These are phyloP conservation scores for Boletales sp. DNA, from an alignment of 768 basidiomycete species.

Conservation along the genomic window DNA sequence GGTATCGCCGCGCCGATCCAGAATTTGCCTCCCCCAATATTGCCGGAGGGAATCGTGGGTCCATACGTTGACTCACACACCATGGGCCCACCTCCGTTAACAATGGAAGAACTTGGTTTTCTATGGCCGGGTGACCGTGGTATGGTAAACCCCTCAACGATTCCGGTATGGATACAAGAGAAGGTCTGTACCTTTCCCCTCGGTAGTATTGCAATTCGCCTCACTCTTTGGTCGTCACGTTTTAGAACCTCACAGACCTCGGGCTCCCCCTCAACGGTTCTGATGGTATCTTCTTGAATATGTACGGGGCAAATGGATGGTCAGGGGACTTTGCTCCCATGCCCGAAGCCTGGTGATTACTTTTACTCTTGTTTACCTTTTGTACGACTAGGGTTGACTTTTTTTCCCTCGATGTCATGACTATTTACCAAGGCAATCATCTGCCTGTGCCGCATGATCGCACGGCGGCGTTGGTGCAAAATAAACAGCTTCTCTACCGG, in stretches of 20 bases:
- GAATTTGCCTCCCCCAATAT: constrained; percentile 48
- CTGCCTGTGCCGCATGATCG: constrained; percentile 18
- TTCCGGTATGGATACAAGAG: constrained; percentile 92
- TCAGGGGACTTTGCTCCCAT: constrained; percentile 68
- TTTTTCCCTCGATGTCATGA: constrained; percentile 15
- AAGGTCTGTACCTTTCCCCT: constrained; percentile 49
- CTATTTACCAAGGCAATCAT: constrained; percentile 18
- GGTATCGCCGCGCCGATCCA: constrained; percentile 47
- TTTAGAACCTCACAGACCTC: constrained; percentile 81
- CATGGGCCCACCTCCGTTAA: constrained; percentile 57
- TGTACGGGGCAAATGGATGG: constrained; percentile 71
- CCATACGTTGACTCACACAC: constrained; percentile 53
- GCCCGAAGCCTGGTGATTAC: constrained; percentile 79
- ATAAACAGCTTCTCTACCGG: background rate
- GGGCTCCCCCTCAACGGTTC: constrained; percentile 90
- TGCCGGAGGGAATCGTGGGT: constrained; percentile 56
- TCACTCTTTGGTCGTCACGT: background rate
- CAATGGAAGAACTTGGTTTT: constrained; percentile 83
- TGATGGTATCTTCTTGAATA: constrained; percentile 84
- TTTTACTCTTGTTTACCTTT: constrained; percentile 7
- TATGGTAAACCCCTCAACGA: constrained; percentile 72
- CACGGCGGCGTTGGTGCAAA: constrained; percentile 1
- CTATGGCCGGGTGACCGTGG: constrained; percentile 62
- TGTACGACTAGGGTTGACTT: constrained; percentile 25
- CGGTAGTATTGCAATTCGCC: background rate